Evolutionary conservation across 129 eudicot species (phyloP), one percentile per base, ranked within the genome.

Genomic region (Smallanthus sonchifolius): DNA sequence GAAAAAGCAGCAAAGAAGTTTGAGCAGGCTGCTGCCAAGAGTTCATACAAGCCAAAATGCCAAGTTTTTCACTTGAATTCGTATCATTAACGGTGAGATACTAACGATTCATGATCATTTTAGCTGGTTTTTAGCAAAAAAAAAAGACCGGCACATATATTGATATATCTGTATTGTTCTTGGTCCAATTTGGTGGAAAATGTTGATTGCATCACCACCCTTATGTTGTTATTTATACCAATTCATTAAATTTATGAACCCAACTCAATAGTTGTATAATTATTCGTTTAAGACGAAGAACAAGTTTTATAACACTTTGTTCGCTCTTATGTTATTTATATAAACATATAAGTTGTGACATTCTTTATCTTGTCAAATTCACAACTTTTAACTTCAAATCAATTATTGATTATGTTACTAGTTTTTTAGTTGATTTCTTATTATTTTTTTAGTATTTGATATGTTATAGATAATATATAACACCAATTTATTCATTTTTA

Each of bases 11-110:
- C 75, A 3, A 87, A 85, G 79, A 90, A 90, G 78, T 90, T 87
- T 39, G 93, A 85, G 59, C 87, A 90, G 75, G 91, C 89, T 72
- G 88, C 91, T 68, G 30, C 82, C 45, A 76, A 79, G 69, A 69
- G 44, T 52, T 70, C 87, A 37, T 90, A 76, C 84, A 83, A 48
- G 47, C 89, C 96, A 20, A 78, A 77, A 77, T 90, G 96, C 75
- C 96, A 90, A 83, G 77, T 90, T 83, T 85, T 90, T 67, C 93
- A 90, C 82, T 79, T 90, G 75, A 87, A 90, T 63, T 90, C 91
- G 2, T 83, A 66, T 75, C 89, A 80, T 52, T 89, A 75, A 87
- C 49, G 68, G 47, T 57, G 47, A 59, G 77, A 71, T 51, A 51
- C 67, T 52, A 65, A 79, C 51, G 5, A 64, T 54, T 62, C 17